These are phyloP conservation scores for Corinectria fuckeliana DNA, from an alignment of 2,329 filamentous ascomycete genomes.

Conservation along the genomic window DNA sequence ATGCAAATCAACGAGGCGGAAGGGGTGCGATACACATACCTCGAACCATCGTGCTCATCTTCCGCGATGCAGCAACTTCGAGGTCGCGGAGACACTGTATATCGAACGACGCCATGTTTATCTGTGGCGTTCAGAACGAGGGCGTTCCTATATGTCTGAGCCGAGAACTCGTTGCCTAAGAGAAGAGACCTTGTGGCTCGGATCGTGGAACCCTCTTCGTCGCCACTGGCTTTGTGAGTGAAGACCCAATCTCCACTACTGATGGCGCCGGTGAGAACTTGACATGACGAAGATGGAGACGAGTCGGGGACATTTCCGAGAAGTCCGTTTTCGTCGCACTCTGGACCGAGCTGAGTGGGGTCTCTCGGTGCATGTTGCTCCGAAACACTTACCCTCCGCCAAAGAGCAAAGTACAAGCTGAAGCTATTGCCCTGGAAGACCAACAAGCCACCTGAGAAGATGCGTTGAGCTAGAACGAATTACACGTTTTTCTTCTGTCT, in stretches of 20 bases:
- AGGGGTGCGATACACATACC: not conserved
- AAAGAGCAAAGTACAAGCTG: too few species aligned
- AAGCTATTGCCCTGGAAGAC: too few species aligned
- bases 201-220: not conserved
- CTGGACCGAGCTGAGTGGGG: not conserved
- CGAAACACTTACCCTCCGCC: not conserved
- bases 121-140: not conserved
- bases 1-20: not conserved
- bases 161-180: not conserved
- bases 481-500: too few species aligned
- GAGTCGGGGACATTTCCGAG: not conserved
- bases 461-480: too few species aligned
- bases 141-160: not conserved
- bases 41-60: conserved; percentile 15
- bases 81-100: conserved; percentile 17
- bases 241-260: not conserved
- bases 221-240: not conserved
- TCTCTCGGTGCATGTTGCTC: not conserved
- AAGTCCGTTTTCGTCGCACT: not conserved
- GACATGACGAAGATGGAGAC: not conserved
- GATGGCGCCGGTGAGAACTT: too few species aligned
- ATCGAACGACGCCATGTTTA: not conserved
- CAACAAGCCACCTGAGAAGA: not conserved
- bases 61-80: conserved; percentile 6
- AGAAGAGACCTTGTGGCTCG: not conserved